These are phyloP conservation scores for Cyberlindnera americana DNA, from an alignment of 805 yeast species.

Conservation along the genomic window DNA sequence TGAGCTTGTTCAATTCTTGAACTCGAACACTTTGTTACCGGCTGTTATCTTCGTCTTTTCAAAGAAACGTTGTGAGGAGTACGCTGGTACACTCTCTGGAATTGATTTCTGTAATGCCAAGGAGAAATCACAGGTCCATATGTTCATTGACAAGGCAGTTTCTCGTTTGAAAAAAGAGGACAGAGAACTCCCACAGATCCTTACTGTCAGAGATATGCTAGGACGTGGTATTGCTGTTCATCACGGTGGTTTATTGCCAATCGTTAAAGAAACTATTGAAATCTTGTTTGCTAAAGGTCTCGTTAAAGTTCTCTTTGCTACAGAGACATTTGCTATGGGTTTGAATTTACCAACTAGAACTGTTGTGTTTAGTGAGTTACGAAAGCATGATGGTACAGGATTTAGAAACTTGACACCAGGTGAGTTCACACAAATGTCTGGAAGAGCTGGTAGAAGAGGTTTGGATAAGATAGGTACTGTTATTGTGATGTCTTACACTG, in stretches of 20 bases:
- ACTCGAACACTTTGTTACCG: slow-evolving; percentile 70
- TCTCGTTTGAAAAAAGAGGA: slow-evolving; percentile 87
- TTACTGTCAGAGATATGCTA: slow-evolving; percentile 75
- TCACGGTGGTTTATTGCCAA: slow-evolving; percentile 91
- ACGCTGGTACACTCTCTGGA: slow-evolving; percentile 72
- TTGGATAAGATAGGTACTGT: slow-evolving; percentile 92
- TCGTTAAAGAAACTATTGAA: slow-evolving; percentile 90
- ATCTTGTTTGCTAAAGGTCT: slow-evolving; percentile 83
- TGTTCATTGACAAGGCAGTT: slow-evolving; percentile 89
- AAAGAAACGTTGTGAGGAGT: slow-evolving; percentile 89
- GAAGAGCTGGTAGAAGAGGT: slow-evolving; percentile 98
- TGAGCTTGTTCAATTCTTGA: slow-evolving; percentile 65
- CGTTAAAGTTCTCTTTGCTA: slow-evolving; percentile 89
- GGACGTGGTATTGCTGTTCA: slow-evolving; percentile 94
- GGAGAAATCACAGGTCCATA: slow-evolving; percentile 87
- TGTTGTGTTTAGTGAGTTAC: slow-evolving; percentile 79
- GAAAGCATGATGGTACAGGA: slow-evolving; percentile 87
- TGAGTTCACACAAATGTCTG: slow-evolving; percentile 98
- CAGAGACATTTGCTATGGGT: slow-evolving; percentile 99
- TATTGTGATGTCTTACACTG: slow-evolving; percentile 79
- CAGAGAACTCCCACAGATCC: slow-evolving; percentile 87
- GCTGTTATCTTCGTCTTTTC: slow-evolving; percentile 93
- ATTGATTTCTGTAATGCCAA: slow-evolving; percentile 78
- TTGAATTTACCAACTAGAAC: slow-evolving; percentile 95
- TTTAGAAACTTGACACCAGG: slow-evolving; percentile 87